Conservation (phyloP, 495 filamentous ascomycete species). For the Aspergillus indologenus region DNA sequence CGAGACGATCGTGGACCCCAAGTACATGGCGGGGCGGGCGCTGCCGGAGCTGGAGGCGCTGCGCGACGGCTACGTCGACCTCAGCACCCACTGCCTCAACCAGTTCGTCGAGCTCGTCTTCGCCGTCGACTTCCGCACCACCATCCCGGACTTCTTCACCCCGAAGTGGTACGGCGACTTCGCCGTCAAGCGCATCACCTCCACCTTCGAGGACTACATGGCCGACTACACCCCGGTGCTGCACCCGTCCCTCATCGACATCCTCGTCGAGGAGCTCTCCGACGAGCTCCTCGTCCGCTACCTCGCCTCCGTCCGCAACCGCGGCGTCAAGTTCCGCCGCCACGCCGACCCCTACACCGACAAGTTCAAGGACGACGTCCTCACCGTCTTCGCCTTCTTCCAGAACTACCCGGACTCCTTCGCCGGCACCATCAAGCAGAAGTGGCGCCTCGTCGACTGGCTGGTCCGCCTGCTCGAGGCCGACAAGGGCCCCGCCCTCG, state of each 20-base stretch:
- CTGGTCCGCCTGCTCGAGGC: slow-evolving; percentile 71
- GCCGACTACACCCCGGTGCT: slow-evolving; percentile 76
- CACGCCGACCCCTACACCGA: slow-evolving; percentile 73
- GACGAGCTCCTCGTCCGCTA: slow-evolving; percentile 87
- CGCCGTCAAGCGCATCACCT: slow-evolving; percentile 82
- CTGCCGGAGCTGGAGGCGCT: slow-evolving; percentile 69
- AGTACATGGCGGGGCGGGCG: slow-evolving; percentile 70
- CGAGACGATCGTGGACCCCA: slow-evolving; percentile 70
- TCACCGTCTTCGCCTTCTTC: slow-evolving; percentile 76
- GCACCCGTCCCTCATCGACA: slow-evolving; percentile 80
- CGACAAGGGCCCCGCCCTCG: slow-evolving; percentile 66
- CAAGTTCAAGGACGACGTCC: slow-evolving; percentile 85
- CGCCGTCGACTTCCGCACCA: slow-evolving; percentile 73
- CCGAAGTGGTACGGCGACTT: slow-evolving; percentile 78
- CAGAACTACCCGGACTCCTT: slow-evolving; percentile 62
- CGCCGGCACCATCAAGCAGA: slow-evolving; percentile 69
- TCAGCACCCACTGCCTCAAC: slow-evolving; percentile 83
- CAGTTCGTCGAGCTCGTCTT: slow-evolving; percentile 85
- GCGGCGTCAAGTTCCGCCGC: slow-evolving; percentile 82
- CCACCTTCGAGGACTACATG: slow-evolving; percentile 93
- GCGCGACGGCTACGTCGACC: slow-evolving; percentile 87
- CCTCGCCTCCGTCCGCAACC: slow-evolving; percentile 82
- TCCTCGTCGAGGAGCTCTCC: slow-evolving; percentile 83
- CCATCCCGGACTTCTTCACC: slow-evolving; percentile 88
- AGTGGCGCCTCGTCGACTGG: slow-evolving; percentile 85